Evolutionary conservation across 1,139 yeast genomes (phyloP).

Genomic region (Scheffersomyces illinoinensis): DNA sequence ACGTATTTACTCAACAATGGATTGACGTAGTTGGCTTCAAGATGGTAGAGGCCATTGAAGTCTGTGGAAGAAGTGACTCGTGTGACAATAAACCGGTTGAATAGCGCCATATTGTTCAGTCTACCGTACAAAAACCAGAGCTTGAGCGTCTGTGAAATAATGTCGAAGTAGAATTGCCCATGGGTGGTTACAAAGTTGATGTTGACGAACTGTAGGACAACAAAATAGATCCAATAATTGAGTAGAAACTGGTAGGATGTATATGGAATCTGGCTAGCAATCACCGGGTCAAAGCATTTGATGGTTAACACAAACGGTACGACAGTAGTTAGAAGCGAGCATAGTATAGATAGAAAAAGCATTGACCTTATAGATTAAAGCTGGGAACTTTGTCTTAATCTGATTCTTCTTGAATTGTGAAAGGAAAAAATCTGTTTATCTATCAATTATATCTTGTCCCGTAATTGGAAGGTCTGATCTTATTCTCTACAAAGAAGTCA

Average conservation of each 20-base stretch:
- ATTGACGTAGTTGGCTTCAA: constrained; percentile 7
- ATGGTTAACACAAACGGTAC: constrained; percentile 15
- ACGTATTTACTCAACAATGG: constrained; percentile 9
- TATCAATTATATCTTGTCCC: neutral
- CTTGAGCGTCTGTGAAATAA: neutral
- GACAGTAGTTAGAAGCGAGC: constrained; percentile 9
- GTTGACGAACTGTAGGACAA: constrained; percentile 9
- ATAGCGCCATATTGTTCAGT: constrained; percentile 7
- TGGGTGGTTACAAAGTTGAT: constrained; percentile 2
- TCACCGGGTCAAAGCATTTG: constrained; percentile 9
- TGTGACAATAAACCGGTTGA: constrained; percentile 7
- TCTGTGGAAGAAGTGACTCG: constrained; percentile 2
- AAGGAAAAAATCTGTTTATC: neutral
- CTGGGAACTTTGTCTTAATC: neutral
- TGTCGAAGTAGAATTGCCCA: neutral
- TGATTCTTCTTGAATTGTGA: neutral
- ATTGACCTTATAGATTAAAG: neutral
- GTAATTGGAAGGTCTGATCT: neutral
- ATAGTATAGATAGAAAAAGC: constrained; percentile 2
- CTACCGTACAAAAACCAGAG: constrained; percentile 17
- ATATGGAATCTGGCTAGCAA: constrained; percentile 7
- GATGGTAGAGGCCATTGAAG: constrained; percentile 2
- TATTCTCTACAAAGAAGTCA: neutral
- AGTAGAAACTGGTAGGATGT: constrained; percentile 12
- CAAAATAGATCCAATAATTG: constrained; percentile 17